Percentiles rank a stretch among this genome's conserved stretches.
phyloP scores from a whole-genome alignment of 2,329 filamentous ascomycete genomes.

The Metarhizium sp. region DNA sequence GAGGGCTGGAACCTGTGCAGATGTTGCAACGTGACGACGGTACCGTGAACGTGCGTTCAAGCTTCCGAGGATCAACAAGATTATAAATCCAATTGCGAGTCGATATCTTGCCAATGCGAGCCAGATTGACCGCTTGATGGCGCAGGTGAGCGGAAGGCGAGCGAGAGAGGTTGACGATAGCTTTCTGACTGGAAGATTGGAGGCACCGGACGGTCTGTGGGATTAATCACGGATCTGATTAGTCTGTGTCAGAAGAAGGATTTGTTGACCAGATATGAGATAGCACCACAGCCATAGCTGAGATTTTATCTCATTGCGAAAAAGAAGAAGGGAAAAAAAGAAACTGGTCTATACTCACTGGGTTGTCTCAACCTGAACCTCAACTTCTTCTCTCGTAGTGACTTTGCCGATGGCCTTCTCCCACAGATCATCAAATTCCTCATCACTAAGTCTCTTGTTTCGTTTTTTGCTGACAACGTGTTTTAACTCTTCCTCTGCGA shows the following conservation, averaged over 20 bases:
- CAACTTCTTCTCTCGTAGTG: slow-evolving; percentile 50
- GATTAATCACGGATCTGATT: slow-evolving; percentile 70
- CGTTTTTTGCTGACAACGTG: slow-evolving; percentile 64
- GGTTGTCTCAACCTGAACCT: slow-evolving; percentile 29
- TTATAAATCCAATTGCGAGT: slow-evolving; percentile 66
- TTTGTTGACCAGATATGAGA: background rate
- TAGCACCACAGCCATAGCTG: background rate
- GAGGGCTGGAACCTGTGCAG: slow-evolving; percentile 68
- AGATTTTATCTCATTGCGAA: background rate
- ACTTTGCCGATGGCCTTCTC: slow-evolving; percentile 65
- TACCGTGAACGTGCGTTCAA: slow-evolving; percentile 58
- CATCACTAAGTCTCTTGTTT: slow-evolving; percentile 72
- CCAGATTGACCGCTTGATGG: slow-evolving; percentile 68
- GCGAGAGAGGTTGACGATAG: slow-evolving; percentile 86
- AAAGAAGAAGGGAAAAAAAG: slow-evolving; percentile 7
- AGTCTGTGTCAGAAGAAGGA: slow-evolving; percentile 55
- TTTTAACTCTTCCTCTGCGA: slow-evolving; percentile 67
- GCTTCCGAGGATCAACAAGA: slow-evolving; percentile 36
- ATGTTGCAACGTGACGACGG: slow-evolving; percentile 52
- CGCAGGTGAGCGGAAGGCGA: slow-evolving; percentile 77
- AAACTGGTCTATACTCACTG: slow-evolving; percentile 39
- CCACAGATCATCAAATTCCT: slow-evolving; percentile 90
- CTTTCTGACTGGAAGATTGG: slow-evolving; percentile 48
- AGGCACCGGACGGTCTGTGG: slow-evolving; percentile 63
- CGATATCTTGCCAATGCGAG: slow-evolving; percentile 79